Base-by-base conservation (phyloP, 164 flowering plant species). In the Liriodendron chinense region DNA sequence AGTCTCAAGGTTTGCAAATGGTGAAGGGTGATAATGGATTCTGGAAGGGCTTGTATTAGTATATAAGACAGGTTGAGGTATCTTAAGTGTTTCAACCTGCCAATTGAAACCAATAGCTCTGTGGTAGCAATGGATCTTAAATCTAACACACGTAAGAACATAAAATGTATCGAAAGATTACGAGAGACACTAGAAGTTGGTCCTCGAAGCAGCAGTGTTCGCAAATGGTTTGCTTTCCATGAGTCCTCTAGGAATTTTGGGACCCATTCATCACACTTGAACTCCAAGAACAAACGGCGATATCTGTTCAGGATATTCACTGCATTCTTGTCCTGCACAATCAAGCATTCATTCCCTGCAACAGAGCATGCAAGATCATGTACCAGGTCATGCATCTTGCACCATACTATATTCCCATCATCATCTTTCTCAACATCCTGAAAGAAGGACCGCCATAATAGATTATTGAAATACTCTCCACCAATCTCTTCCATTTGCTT, bases 1-100 rank as follows among this genome's bases (percentile, higher is more conserved):
- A 74, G 66, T 56, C 14, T 74, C 20, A 74, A 34, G 65, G 77
- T 74, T 57, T 74, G 77, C 28, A 74, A 68, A 74, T 69, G n/a
- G 9, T 7, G 21, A 10, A 74, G 72, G 24, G 28, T 34, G 26
- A 34, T 26, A 7, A 67, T 50, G 21, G 77, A 56, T 53, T 67
- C 53, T 1, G 72, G 72, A 21, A 74, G 3, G 34, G 23, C 22
- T 20, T 18, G 3, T 50, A 74, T 67, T 7, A 5, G 1, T 13
- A 12, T 68, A 8, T 20, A 0, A 24, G 72, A 53, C n/a, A 74
- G 24, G 66, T 68, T 24, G 6, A 74, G 70, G 47, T 74, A 66
- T 53, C 76, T 49, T 26, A 74, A 5, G 26, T 66, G 76, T 16
- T 49, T 74, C 77, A 67, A 13, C 12, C 57, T 53, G 26, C 71